These are phyloP conservation scores for Dactylellina haptotyla DNA, from an alignment of 2,329 filamentous ascomycete species.

Conservation along the genomic window DNA sequence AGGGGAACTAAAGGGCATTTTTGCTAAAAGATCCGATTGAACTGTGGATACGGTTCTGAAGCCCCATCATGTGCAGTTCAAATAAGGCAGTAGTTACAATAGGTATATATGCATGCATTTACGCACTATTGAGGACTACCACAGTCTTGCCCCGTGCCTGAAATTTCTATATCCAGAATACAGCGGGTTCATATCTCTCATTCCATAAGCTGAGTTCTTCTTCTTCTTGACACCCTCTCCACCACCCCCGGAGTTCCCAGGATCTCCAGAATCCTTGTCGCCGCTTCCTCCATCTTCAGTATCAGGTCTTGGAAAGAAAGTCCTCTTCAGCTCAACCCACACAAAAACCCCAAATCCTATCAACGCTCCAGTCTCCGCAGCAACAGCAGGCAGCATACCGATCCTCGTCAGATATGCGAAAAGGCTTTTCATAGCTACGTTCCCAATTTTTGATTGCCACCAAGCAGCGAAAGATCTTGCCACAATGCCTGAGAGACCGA, in stretches of 20 bases:
- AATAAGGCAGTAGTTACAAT: no score
- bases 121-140: no score
- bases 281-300: neutral
- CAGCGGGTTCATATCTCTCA: constrained; percentile 1
- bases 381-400: constrained; percentile 14
- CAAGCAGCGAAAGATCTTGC: constrained; percentile 20
- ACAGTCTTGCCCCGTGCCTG: neutral
- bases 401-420: constrained; percentile 45
- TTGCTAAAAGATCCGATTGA: no score
- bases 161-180: neutral
- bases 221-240: neutral
- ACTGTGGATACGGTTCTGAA: no score
- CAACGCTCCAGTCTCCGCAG: constrained; percentile 15
- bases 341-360: constrained; percentile 21
- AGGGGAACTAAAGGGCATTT: no score
- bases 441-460: constrained; percentile 33
- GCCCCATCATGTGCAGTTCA: no score
- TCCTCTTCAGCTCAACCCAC: constrained; percentile 29
- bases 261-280: neutral
- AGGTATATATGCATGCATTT: no score
- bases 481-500: constrained; percentile 21
- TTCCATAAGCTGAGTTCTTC: neutral
- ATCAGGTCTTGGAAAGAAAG: neutral
- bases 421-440: constrained; percentile 35
- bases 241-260: no score